Evolutionary conservation across 108 stramenopile genomes (phyloP).

Genomic region (Fragilaria crotonensis): DNA sequence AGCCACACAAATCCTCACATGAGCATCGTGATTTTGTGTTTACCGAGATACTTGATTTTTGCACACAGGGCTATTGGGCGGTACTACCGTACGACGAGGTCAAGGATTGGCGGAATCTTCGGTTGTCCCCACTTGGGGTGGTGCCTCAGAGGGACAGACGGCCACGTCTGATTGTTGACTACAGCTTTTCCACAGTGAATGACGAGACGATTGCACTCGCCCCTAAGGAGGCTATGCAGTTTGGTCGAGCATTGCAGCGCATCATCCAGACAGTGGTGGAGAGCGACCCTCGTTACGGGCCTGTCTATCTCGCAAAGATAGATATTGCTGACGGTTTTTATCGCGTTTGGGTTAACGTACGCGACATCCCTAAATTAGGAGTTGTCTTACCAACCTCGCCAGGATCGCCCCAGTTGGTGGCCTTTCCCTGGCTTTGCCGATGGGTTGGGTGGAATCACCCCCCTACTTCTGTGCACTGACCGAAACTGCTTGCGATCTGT

Average conservation of each 20-base stretch:
- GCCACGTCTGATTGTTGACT: constrained; percentile 21
- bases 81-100: constrained; percentile 18
- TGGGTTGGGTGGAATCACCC: too few relatives aligned
- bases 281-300: too few relatives aligned
- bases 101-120: constrained; percentile 6
- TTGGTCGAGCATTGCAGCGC: too few relatives aligned
- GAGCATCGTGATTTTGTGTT: constrained; percentile 9
- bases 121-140: constrained; percentile 14
- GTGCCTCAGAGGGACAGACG: constrained; percentile 28
- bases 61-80: constrained; percentile 19
- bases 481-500: too few relatives aligned
- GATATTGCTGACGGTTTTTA: too few relatives aligned
- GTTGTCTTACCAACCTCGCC: constrained; percentile 1
- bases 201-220: background rate
- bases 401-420: too few relatives aligned
- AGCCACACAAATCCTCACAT: constrained; percentile 16
- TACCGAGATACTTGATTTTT: constrained; percentile 17
- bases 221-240: too few relatives aligned
- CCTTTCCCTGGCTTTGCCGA: too few relatives aligned
- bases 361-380: background rate
- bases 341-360: background rate
- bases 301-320: too few relatives aligned
- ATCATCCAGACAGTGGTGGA: constrained; percentile 1
- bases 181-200: constrained; percentile 21
- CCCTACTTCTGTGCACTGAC: too few relatives aligned